A percentile compares a stretch with the other conserved stretches of the same genome.
phyloP scores from a whole-genome alignment of 1,139 yeast genomes.

The Debaryomyces sp. region DNA sequence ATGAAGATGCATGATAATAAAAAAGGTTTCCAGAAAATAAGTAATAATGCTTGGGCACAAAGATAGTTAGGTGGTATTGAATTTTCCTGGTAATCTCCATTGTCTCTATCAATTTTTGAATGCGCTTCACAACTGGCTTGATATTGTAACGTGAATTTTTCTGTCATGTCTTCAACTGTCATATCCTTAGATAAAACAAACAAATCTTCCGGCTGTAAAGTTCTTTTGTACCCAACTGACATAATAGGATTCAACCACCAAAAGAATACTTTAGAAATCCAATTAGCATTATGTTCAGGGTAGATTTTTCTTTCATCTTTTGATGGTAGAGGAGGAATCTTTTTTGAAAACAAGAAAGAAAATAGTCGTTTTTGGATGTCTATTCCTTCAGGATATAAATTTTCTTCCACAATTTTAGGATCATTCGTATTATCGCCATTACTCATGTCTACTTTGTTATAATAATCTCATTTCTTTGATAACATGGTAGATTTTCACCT shows the following conservation, averaged over 20 bases:
- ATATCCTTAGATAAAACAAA: slow-evolving; percentile 41
- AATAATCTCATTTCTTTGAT: too few species aligned
- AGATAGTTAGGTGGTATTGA: not conserved
- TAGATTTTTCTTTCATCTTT: slow-evolving; percentile 42
- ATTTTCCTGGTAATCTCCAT: not conserved
- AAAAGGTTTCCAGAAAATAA: slow-evolving; percentile 8
- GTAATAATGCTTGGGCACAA: slow-evolving; percentile 2
- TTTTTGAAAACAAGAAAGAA: slow-evolving; percentile 32
- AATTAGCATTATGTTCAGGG: slow-evolving; percentile 37
- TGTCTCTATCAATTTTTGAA: not conserved
- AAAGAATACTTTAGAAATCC: slow-evolving; percentile 45
- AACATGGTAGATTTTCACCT: not conserved
- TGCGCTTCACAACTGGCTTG: not conserved
- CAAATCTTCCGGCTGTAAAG: slow-evolving; percentile 49
- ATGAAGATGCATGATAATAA: slow-evolving; percentile 29
- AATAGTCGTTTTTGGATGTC: slow-evolving; percentile 33
- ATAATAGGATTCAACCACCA: slow-evolving; percentile 55
- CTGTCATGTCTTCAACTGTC: slow-evolving; percentile 34
- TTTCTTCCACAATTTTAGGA: not conserved
- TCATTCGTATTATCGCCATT: not conserved
- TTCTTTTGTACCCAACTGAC: slow-evolving; percentile 53
- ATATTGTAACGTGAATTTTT: not conserved
- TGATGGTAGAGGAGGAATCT: slow-evolving; percentile 40
- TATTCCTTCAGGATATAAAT: slow-evolving; percentile 2
- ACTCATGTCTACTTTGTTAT: not conserved